Evolutionary conservation across 192 early-diverging fungal species (phyloP).

Genomic region (Rhizophagus clarus): DNA sequence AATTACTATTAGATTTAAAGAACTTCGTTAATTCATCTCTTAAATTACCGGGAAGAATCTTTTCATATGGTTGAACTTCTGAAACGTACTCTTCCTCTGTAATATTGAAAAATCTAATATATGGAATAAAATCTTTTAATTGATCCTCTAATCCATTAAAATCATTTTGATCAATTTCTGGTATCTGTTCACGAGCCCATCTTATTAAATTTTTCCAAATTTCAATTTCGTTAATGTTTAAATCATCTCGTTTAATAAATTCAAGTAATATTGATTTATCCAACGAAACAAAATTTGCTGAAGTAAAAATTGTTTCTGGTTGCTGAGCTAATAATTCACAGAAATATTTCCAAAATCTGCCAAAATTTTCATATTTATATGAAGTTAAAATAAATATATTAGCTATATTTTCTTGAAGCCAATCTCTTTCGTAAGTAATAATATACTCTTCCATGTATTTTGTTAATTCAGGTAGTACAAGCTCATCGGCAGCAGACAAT

Average conservation of each 20-base stretch:
- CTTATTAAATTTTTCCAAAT: constrained; percentile 8
- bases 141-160: background rate
- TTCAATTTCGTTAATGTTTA: constrained; percentile 1
- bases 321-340: background rate
- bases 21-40: background rate
- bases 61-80: background rate
- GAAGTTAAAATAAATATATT: background rate
- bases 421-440: background rate
- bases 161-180: background rate
- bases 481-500: background rate
- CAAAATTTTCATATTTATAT: background rate
- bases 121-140: background rate
- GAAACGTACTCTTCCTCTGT: background rate
- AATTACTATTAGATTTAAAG: background rate
- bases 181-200: background rate
- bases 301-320: background rate
- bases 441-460: constrained; percentile 5
- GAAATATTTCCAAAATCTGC: background rate
- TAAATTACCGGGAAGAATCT: background rate
- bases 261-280: background rate
- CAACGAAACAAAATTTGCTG: background rate
- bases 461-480: background rate
- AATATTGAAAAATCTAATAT: constrained; percentile 7
- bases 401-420: background rate
- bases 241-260: background rate